These are phyloP conservation scores for Leishmania lainsoni DNA, from an alignment of 208 protist species.

Conservation along the genomic window DNA sequence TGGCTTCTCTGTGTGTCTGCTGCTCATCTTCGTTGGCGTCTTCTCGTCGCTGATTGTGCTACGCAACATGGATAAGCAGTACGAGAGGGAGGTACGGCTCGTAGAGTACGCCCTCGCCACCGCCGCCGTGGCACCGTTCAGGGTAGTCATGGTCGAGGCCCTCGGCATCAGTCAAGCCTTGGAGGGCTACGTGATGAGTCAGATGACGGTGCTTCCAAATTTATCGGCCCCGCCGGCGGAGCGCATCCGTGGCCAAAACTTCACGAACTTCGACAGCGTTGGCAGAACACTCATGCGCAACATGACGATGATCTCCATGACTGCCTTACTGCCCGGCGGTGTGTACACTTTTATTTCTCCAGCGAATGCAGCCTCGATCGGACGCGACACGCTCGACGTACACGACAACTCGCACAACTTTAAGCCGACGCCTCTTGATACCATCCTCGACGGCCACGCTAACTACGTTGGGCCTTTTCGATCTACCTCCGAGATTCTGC, in stretches of 20 bases:
- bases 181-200: conserved; percentile 54
- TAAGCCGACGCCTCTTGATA: not conserved
- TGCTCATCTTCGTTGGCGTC: conserved; percentile 43
- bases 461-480: conserved; percentile 5
- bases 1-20: not conserved
- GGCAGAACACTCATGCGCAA: conserved; percentile 19
- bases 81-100: not conserved
- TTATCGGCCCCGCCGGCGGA: conserved; percentile 28
- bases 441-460: conserved; percentile 35
- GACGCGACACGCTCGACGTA: not conserved
- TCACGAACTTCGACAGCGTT: conserved; percentile 10
- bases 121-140: conserved; percentile 32
- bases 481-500: not conserved
- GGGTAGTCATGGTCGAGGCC: conserved; percentile 39
- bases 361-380: not conserved
- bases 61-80: conserved; percentile 13
- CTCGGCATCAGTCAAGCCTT: conserved; percentile 37
- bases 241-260: conserved; percentile 29
- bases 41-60: conserved; percentile 40
- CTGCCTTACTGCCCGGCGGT: not conserved
- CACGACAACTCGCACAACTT: not conserved
- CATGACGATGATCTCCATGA: conserved; percentile 26
- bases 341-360: not conserved
- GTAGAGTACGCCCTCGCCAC: conserved; percentile 18
- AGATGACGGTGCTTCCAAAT: conserved; percentile 37